These are phyloP conservation scores for Colletotrichum eleusines DNA, from an alignment of 2,329 filamentous ascomycete genomes.

Conservation along the genomic window DNA sequence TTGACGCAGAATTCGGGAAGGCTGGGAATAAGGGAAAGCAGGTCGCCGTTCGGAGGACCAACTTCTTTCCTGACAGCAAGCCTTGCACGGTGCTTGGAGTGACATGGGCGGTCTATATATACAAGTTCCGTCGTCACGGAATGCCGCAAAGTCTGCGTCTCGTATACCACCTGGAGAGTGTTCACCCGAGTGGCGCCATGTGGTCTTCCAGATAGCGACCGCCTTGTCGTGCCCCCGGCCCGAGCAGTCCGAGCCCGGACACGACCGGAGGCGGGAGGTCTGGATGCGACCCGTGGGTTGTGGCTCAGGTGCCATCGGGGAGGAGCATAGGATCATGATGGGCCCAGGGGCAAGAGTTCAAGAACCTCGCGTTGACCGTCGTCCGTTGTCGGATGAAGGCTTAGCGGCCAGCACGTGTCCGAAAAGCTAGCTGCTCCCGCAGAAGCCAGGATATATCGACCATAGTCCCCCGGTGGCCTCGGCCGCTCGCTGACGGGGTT, in stretches of 20 bases:
- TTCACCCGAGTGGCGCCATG: conserved; percentile 20
- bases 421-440: background rate
- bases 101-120: conserved; percentile 16
- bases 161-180: background rate
- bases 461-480: background rate
- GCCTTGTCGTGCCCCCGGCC: conserved; percentile 11
- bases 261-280: background rate
- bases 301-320: conserved; percentile 20
- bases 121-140: background rate
- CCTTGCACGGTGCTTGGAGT: background rate
- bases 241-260: conserved; percentile 14
- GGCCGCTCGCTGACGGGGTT: background rate
- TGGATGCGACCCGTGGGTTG: conserved; percentile 5
- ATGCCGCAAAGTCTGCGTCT: background rate
- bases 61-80: background rate
- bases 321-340: background rate
- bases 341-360: background rate
- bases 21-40: background rate
- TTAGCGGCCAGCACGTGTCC: conserved; percentile 19
- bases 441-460: background rate
- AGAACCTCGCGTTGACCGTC: background rate
- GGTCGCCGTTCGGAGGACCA: background rate
- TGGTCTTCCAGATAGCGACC: conserved; percentile 8
- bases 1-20: background rate
- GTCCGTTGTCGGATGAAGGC: background rate